These are phyloP conservation scores for Pharus latifolius DNA, from an alignment of 176 grass and related monocot species.

Conservation along the genomic window DNA sequence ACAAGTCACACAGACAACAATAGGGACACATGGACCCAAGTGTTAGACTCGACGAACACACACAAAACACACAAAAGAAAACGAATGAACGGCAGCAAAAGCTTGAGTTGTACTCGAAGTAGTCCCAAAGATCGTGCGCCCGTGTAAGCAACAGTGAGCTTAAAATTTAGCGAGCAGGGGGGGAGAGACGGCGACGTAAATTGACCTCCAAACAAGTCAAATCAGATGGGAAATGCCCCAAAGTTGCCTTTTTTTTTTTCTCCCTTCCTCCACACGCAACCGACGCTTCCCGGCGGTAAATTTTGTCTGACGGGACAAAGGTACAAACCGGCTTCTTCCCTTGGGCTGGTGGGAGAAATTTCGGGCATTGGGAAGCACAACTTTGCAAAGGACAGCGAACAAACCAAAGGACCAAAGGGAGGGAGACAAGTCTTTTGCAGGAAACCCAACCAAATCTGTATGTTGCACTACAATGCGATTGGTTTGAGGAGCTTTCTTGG, in stretches of 20 bases:
- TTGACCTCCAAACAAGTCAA: background rate
- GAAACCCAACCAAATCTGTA: background rate
- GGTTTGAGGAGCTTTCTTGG: background rate
- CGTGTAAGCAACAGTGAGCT: background rate
- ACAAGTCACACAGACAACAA: too few relatives aligned
- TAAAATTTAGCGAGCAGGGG: background rate
- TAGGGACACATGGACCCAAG: too few relatives aligned
- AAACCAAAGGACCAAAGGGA: background rate
- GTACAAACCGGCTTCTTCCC: too few relatives aligned
- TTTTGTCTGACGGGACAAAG: background rate
- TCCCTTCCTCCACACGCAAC: background rate
- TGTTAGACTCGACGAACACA: too few relatives aligned
- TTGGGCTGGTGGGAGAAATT: background rate
- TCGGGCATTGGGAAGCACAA: conserved; percentile 1
- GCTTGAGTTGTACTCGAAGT: conserved; percentile 33
- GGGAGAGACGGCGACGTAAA: background rate
- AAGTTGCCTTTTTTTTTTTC: too few relatives aligned
- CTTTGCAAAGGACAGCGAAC: background rate
- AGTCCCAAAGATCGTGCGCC: background rate
- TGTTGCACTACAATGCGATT: background rate
- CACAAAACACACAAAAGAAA: too few relatives aligned
- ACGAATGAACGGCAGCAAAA: background rate
- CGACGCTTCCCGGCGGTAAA: background rate
- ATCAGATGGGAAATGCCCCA: background rate
- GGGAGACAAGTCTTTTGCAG: background rate